Conservation (phyloP, 768 basidiomycete species). For the Auricularia cornea region DNA sequence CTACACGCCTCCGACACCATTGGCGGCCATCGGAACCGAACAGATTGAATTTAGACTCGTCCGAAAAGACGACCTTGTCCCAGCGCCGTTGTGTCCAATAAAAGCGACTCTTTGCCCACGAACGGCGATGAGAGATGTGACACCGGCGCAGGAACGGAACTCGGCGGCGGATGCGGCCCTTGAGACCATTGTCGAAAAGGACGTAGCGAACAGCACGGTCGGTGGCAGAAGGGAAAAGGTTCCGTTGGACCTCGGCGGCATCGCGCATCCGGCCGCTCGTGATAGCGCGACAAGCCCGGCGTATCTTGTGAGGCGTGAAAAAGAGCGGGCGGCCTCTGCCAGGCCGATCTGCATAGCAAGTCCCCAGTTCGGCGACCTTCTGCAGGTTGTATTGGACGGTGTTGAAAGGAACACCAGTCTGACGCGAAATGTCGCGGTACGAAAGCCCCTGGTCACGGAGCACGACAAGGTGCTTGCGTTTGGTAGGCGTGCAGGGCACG, state of each 20-base stretch:
- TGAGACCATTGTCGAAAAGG: neutral
- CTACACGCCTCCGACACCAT: neutral
- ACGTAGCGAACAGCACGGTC: neutral
- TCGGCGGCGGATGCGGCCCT: neutral
- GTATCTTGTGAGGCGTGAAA: neutral
- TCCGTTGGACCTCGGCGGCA: neutral
- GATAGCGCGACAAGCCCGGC: neutral
- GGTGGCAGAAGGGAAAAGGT: neutral
- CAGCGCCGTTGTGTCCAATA: neutral
- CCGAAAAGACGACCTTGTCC: neutral
- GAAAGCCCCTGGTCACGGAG: neutral
- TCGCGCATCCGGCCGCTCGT: neutral
- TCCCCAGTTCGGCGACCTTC: neutral
- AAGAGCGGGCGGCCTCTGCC: neutral
- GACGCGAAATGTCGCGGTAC: neutral
- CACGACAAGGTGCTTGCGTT: neutral
- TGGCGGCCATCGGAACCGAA: constrained; percentile 1
- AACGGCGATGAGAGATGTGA: neutral
- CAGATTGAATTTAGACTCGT: neutral
- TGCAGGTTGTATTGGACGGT: neutral
- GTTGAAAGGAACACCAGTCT: neutral
- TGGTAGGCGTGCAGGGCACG: too few species aligned
- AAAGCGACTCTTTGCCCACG: neutral
- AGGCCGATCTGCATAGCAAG: neutral
- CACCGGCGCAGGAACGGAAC: neutral